phyloP scores from a whole-genome alignment of 2,329 filamentous ascomycete genomes.

The Aspergillus intermedius region DNA sequence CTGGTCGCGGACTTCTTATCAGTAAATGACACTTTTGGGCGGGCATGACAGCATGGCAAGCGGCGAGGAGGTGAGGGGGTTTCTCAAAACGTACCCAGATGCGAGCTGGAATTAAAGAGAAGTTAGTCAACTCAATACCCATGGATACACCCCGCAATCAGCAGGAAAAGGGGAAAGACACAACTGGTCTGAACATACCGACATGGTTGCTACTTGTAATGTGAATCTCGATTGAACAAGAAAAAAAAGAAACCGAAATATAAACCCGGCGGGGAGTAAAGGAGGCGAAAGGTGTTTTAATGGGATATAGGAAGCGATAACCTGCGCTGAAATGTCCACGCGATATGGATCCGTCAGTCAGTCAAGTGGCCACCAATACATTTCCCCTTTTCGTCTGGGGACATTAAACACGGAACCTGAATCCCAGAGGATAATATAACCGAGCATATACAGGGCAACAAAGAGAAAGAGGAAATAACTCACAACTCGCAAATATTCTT shows the following conservation, averaged over 20 bases:
- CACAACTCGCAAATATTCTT: too few relatives aligned
- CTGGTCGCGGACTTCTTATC: constrained; percentile 20
- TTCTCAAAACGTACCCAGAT: constrained; percentile 27
- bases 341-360: background rate
- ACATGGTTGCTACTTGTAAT: constrained; percentile 21
- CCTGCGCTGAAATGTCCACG: background rate
- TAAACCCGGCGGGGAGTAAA: background rate
- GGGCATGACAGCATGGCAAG: background rate
- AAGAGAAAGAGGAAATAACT: background rate
- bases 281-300: background rate
- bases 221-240: background rate
- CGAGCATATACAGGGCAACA: too few relatives aligned
- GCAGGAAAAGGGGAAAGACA: constrained; percentile 1
- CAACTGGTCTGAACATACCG: constrained; percentile 18
- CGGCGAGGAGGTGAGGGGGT: background rate
- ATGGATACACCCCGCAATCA: background rate
- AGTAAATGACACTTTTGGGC: background rate
- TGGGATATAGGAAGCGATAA: background rate
- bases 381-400: background rate
- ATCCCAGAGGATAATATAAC: background rate
- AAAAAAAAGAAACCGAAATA: constrained; percentile 3
- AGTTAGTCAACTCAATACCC: constrained; percentile 3
- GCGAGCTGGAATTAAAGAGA: constrained; percentile 21
- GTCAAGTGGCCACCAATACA: background rate
- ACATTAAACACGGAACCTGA: constrained; percentile 9